Evolutionary conservation across 495 filamentous ascomycete species (phyloP), one percentile per base, ranked within the genome.

Genomic region (Hypoxylon cercidicola): DNA sequence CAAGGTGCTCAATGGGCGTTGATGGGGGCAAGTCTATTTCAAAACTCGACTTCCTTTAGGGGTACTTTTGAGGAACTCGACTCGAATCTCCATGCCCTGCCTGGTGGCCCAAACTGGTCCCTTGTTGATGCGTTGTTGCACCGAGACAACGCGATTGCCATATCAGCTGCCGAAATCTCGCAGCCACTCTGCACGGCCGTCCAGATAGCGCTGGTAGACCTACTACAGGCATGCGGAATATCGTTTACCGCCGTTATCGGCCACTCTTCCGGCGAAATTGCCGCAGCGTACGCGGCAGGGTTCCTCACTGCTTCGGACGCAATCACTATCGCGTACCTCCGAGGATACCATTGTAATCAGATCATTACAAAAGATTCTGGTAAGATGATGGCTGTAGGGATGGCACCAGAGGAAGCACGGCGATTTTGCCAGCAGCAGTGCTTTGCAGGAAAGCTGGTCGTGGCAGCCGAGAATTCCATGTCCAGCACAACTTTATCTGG

Each of bases 251-350:
- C 78, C 16, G 81, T 84, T 0, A 73, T 84, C 1, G 84, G 85
- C 5, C 84, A 88, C 62, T 87, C 84, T 3, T 83, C 78, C 57
- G 85, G 85, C 1, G 85, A 88, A 60, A 87, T 87, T 65, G 73
- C 63, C 1, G 73, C 73, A 0, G 73, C 73, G 37, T 52, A 72
- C 49, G 57, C 13, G 78, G 80, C 76, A 63, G 72, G 25, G 56
- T 83, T 0, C 72, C 83, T 15, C 62, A 73, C 75, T 50, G 76
- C 69, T 68, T 23, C 25, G 9, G 20, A 68, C 23, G n/a, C 12
- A 43, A 71, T 60, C 12, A 23, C 45, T 5, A 62, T 80, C 15
- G 79, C 77, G 5, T 83, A 79, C 50, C 40, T 78, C 50, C 12
- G 39, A 15, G 39, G 39, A 28, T 28, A 28, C 25, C 25, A 28